Evolutionary conservation across 2,329 filamentous ascomycete species (phyloP), one percentile per base, ranked within the genome.

Genomic region (Elsinoe ampelina): DNA sequence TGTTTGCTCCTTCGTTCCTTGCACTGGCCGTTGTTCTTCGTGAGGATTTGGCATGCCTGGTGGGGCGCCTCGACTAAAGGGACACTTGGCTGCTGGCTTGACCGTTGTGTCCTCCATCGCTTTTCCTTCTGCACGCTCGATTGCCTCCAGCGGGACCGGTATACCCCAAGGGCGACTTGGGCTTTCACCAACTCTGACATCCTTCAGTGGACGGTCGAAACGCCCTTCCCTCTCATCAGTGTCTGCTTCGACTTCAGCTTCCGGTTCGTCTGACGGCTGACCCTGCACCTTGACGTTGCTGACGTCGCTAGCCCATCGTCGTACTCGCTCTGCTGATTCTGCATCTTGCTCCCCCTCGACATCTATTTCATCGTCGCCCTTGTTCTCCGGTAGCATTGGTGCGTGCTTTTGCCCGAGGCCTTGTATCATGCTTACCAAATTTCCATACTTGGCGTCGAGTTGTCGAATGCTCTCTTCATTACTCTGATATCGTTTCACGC

Each of bases 101-200:
- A 42, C 32, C 15, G 52, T 42, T 38, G 7, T 41, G 19, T 51
- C 20, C 20, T 20, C 47, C 19, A 41, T 34, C 36, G 35, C 50
- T 8, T 45, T 71, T 12, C 66, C 66, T 8, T 67, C 65, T n/a
- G 73, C 69, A 4, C 71, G 67, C 58, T 75, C 77, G 59, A 72
- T 71, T n/a, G 70, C 70, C 7, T 59, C 50, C 5, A 59, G 39
- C 2, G 91, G 91, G 0, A 96, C 85, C 4, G 83, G 82, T 54
- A 96, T 95, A 5, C 91, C 91, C 91, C 91, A 96, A 12, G 92
- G 92, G 43, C 92, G 80, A 69, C 87, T 95, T 4, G 92, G 92
- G 12, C 89, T 95, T 71, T 97, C 92, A 42, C 92, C 92, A 19
- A 97, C 84, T n/a, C 92, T 80, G 8, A 97, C 82, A 64, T 96